Conservation (phyloP, 768 basidiomycete species). For the Termitomyces eurrhizus region DNA sequence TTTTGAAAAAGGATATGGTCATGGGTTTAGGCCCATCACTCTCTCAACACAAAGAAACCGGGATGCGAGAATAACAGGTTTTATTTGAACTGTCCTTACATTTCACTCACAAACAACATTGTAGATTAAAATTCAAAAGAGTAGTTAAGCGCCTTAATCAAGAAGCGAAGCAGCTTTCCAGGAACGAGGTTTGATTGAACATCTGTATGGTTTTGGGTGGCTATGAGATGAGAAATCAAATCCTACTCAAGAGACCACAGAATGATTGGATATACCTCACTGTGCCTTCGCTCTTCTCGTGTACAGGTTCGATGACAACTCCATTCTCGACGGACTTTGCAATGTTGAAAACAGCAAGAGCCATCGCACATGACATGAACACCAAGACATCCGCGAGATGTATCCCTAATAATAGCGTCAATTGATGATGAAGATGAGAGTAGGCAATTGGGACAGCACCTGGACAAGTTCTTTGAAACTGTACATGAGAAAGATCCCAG, state of each 20-base stretch:
- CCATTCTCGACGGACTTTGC: not conserved
- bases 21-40: too few species aligned
- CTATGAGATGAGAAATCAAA: not conserved
- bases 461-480: not conserved
- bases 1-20: too few species aligned
- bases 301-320: not conserved
- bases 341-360: not conserved
- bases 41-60: too few species aligned
- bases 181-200: not conserved
- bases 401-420: not conserved
- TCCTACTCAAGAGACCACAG: not conserved
- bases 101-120: too few species aligned
- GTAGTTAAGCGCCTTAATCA: not conserved
- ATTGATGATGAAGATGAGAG: not conserved
- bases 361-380: not conserved
- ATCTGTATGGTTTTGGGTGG: not conserved
- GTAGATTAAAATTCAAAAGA: too few species aligned
- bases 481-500: not conserved
- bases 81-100: too few species aligned
- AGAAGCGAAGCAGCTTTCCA: not conserved
- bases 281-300: not conserved
- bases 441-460: not conserved
- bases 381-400: not conserved
- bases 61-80: too few species aligned
- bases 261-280: not conserved